Base-by-base conservation (phyloP, 2,329 filamentous ascomycete species). In the Trichophyton benhamiae region DNA sequence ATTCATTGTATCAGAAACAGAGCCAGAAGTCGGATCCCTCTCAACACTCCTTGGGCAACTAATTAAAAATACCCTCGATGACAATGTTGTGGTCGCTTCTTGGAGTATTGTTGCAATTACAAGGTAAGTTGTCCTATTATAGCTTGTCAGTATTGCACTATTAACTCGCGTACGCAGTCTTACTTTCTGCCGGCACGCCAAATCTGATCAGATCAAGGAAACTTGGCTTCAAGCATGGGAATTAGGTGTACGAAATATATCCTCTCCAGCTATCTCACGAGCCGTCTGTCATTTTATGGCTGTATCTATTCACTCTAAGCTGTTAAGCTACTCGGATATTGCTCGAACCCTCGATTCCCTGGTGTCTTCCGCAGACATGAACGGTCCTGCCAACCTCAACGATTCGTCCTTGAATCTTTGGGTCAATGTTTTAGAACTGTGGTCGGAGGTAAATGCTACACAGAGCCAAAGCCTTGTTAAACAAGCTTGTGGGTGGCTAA, bases 61-160 rank as follows among this genome's bases (percentile, higher is more conserved):
- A 15, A 75, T 79, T 15, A 72, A 76, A 9, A 79, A 81, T 60
- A 82, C 87, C 49, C 79, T 82, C 8, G 87, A 94, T 68, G 91
- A 95, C 67, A 85, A 87, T 66, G 75, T 76, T 13, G 72, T 74
- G 7, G 77, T 86, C 46, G 82, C 86, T 6, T 89, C 86, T 0
- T 99, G 94, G 94, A 87, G 90, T 17, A 84, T 95, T 77, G 72
- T 96, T 59, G 87, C 86, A n/a, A 83, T 90, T 69, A 80, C 89
- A 64, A 89, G 88, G 89, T 91, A 76, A 70, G 80, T 73, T 25
- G 44, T 2, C 13, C 60, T 49, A 57, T 42, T 33, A 53, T 20
- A 59, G 5, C 25, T 11, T 15, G 42, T 46, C 57, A n/a, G 48
- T 30, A 63, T 36, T 55, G 33, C 46, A 52, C 25, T 49, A 57